Percentiles rank a stretch among this genome's conserved stretches.
Evolutionary conservation across 2,329 filamentous ascomycete genomes (phyloP).

Genomic region (Mariannaea elegans): DNA sequence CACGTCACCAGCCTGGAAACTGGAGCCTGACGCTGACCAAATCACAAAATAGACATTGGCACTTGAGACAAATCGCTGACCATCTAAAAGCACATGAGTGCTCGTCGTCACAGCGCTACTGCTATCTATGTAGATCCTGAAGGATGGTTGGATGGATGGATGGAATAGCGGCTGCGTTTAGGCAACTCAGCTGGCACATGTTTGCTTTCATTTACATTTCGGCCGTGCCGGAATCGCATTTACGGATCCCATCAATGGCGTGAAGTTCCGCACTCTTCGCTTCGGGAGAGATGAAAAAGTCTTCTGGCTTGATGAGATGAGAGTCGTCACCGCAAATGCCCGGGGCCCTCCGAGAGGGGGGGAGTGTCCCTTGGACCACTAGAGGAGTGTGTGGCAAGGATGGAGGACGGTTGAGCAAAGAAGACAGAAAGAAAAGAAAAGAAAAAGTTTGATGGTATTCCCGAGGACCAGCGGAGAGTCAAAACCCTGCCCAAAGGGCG

Average conservation of each 20-base stretch:
- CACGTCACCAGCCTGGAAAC: constrained; percentile 8
- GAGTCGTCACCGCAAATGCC: not conserved
- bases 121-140: no score
- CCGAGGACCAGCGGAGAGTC: constrained; percentile 40
- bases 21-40: constrained; percentile 7
- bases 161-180: not conserved
- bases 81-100: constrained; percentile 1
- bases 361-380: not conserved
- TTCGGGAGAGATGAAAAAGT: not conserved
- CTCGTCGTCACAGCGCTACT: not conserved
- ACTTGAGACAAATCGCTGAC: constrained; percentile 8
- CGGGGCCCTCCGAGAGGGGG: constrained; percentile 2
- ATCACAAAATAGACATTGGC: not conserved
- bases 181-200: not conserved
- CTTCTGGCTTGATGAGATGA: not conserved
- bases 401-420: not conserved
- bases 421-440: not conserved
- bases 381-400: not conserved
- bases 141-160: no score
- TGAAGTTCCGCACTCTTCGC: not conserved
- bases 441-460: constrained; percentile 21
- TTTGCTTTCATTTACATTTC: not conserved
- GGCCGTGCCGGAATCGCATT: constrained; percentile 7
- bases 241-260: not conserved
- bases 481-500: not conserved